A percentile compares a stretch with the other conserved stretches of the same genome.
phyloP scores from a whole-genome alignment of 2,329 filamentous ascomycete genomes.

The Lojkania enalia region DNA sequence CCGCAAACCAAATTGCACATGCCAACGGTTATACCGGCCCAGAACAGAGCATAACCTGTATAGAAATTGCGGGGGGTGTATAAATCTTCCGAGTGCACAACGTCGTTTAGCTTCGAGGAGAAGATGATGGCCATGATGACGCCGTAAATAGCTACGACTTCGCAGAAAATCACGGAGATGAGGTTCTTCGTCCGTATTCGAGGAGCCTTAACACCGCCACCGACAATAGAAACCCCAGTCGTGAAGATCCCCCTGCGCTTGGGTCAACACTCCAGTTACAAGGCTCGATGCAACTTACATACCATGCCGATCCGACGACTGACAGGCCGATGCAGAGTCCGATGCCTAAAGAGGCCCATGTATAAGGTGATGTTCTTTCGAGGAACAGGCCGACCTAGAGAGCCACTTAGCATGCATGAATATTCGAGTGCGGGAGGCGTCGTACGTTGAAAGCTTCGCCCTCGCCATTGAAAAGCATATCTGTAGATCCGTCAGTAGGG shows the following conservation, averaged over 20 bases:
- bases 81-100: constrained; percentile 66
- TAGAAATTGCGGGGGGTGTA: constrained; percentile 84
- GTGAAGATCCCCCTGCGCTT: constrained; percentile 93
- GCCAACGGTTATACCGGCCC: constrained; percentile 91
- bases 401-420: constrained; percentile 14
- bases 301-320: constrained; percentile 97
- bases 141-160: constrained; percentile 99
- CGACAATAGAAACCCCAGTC: constrained; percentile 95
- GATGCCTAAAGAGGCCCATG: constrained; percentile 90
- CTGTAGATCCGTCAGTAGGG: constrained; percentile 56
- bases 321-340: constrained; percentile 93
- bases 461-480: constrained; percentile 97
- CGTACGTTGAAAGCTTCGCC: constrained; percentile 94
- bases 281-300: constrained; percentile 37
- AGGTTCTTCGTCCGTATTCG: constrained; percentile 99
- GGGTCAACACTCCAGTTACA: constrained; percentile 17
- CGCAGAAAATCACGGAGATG: constrained; percentile 99
- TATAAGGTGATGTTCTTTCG: constrained; percentile 90
- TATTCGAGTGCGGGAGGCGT: background rate
- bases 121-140: constrained; percentile 99
- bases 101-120: constrained; percentile 77
- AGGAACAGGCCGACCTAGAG: constrained; percentile 85
- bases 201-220: constrained; percentile 93
- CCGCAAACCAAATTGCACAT: constrained; percentile 96
- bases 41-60: constrained; percentile 94